Percentiles rank a stretch among this genome's conserved stretches.
Evolutionary conservation across 129 eudicot species (phyloP).

Genomic region (Mikania micrantha): DNA sequence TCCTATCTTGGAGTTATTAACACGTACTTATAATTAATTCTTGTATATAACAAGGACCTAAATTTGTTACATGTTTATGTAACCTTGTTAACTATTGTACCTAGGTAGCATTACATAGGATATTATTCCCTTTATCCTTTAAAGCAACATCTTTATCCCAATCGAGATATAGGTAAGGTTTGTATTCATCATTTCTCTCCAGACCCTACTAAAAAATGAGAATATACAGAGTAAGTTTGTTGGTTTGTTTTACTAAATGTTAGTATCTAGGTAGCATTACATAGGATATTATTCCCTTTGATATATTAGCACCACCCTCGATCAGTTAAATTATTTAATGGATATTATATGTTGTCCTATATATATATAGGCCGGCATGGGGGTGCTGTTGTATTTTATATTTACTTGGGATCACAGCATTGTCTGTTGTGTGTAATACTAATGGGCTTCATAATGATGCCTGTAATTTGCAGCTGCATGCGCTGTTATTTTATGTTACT

Average conservation of each 20-base stretch:
- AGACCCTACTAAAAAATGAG: too few species aligned
- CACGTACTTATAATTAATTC: slow-evolving; percentile 2
- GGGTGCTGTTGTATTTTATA: slow-evolving; percentile 10
- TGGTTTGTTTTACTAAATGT: too few species aligned
- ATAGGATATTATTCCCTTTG: slow-evolving; percentile 30
- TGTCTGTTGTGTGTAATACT: slow-evolving; percentile 14
- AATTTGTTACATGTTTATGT: slow-evolving; percentile 17
- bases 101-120: slow-evolving; percentile 4
- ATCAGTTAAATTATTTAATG: slow-evolving; percentile 25
- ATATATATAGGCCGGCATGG: slow-evolving; percentile 16
- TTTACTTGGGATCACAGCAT: slow-evolving; percentile 31
- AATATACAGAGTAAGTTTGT: too few species aligned
- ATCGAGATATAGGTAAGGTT: too few species aligned
- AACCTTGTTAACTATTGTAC: slow-evolving; percentile 3
- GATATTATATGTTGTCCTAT: slow-evolving; percentile 15
- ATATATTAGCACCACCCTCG: slow-evolving; percentile 8
- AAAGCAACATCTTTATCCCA: too few species aligned
- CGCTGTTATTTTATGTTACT: slow-evolving; percentile 5
- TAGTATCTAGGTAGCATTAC: background rate
- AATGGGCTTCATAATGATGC: slow-evolving; percentile 30
- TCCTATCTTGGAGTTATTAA: slow-evolving; percentile 1
- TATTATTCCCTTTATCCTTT: slow-evolving; percentile 30
- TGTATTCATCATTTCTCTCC: too few species aligned
- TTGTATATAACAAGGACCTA: slow-evolving; percentile 26
- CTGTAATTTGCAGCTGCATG: slow-evolving; percentile 23